Evolutionary conservation across 1,139 yeast species (phyloP), one percentile per base, ranked within the genome.

Genomic region (Blastobotrys indianensis): DNA sequence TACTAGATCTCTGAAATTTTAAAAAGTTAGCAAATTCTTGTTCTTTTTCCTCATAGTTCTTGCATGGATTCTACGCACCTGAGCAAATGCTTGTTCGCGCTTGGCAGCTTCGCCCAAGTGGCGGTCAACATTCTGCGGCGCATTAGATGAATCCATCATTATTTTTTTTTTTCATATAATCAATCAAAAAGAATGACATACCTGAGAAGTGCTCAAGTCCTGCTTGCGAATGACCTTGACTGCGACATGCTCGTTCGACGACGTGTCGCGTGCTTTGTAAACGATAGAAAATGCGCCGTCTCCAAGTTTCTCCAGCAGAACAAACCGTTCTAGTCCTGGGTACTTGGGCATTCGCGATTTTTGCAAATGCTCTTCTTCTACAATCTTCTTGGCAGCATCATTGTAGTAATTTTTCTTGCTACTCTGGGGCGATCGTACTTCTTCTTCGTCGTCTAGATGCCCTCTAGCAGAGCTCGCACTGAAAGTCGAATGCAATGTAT

Each of bases 241-340:
- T 16, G 98, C 97, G 40, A 88, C 90, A 8, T 64, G 57, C 42
- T 73, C 74, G 15, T 73, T 69, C 1, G 76, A 70, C 9, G 57
- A 55, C 4, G 62, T 50, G 57, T 82, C 80, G 32, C 69, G 55
- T 0, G 95, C 97, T 57, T 79, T 79, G 66, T 81, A 88, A 4
- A 90, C 97, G 20, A 79, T 75, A 3, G 95, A 85, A 63, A 90
- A 90, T 0, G 97, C 97, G 12, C 97, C 97, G 62, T 71, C 75
- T 44, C 74, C 75, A 66, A 69, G 67, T 54, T 70, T 68, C 50
- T 65, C 76, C 48, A 72, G 51, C 41, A 77, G 66, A 41, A 63
- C 60, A 59, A 74, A 79, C 29, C 70, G 51, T 39, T 74, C 76
- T 28, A 76, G 63, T 1, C 77, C 76, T 28, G 76, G 77, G 53